These are phyloP conservation scores for Macadamia tetraphylla DNA, from an alignment of 164 flowering plant genomes.

Conservation along the genomic window DNA sequence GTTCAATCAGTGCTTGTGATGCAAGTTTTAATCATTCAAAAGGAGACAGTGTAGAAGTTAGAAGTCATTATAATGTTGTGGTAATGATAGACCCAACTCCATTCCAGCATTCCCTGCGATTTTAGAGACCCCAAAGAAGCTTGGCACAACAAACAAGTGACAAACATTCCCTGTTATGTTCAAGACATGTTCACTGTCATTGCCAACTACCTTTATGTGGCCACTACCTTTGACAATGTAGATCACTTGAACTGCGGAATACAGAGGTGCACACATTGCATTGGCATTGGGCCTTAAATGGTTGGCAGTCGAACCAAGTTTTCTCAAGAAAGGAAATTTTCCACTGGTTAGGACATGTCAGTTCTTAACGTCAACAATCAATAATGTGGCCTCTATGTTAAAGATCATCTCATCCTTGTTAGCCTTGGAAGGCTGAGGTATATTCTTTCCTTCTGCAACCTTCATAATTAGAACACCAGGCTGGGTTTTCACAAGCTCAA, in stretches of 20 bases:
- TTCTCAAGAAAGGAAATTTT: constrained; percentile 54
- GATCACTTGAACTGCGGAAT: constrained; percentile 11
- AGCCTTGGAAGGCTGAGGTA: constrained; percentile 50
- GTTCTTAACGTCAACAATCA: constrained; percentile 48
- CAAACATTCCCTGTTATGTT: constrained; percentile 19
- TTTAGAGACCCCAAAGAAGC: constrained; percentile 20
- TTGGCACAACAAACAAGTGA: constrained; percentile 31
- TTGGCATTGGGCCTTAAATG: constrained; percentile 49
- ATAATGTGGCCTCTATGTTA: constrained; percentile 47
- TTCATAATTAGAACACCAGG: constrained; percentile 39
- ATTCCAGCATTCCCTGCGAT: constrained; percentile 28
- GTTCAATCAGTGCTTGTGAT: not conserved
- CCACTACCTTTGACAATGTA: constrained; percentile 31
- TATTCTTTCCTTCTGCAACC: constrained; percentile 23
- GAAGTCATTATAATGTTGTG: constrained; percentile 19
- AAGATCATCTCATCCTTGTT: constrained; percentile 35
- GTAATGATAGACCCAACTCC: constrained; percentile 28
- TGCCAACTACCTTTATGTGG: constrained; percentile 26
- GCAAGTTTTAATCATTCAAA: not conserved
- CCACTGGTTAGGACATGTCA: constrained; percentile 39
- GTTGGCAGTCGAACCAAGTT: constrained; percentile 60
- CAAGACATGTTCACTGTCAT: constrained; percentile 17
- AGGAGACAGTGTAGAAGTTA: not conserved
- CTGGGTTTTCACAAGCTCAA: constrained; percentile 45
- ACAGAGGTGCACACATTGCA: constrained; percentile 64